Evolutionary conservation across 2,329 filamentous ascomycete species (phyloP), one percentile per base, ranked within the genome.

Genomic region (Sporothrix brunneoviolacea): DNA sequence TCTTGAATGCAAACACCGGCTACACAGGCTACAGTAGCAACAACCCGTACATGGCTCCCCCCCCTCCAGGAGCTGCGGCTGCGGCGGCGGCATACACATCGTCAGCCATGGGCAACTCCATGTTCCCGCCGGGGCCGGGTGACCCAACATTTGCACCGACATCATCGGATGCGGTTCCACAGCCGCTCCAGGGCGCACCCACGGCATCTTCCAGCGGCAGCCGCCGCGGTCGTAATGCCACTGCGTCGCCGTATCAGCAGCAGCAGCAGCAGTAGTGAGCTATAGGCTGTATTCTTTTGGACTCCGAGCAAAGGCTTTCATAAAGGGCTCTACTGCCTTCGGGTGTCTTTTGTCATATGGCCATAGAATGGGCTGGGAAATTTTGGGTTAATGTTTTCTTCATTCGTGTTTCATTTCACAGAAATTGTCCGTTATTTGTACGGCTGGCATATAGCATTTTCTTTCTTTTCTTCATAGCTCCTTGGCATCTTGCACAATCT

Each of bases 21-120:
- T 28, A 28, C 48, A 45, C n/a, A n/a, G n/a, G n/a, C 38, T 37
- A 5, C 35, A 37, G 12, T n/a, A 48, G 32, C 38, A 48, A 42
- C 53, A 48, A 50, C 28, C 53, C 54, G 35, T 55, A 49, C 44
- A 21, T 48, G 44, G 32, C 30, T 15, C 43, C 35, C 4, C 37
- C 45, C 16, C 24, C 32, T 4, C 19, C 39, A 8, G 50, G 30
- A 3, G 45, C 41, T 12, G 42, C 41, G n/a, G 46, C 53, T 7
- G n/a, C n/a, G n/a, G n/a, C n/a, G n/a, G n/a, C n/a, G n/a, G n/a
- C n/a, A n/a, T n/a, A n/a, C n/a, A n/a, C n/a, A n/a, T n/a, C n/a
- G n/a, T n/a, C n/a, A n/a, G 36, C 42, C 12, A 33, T 39, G 36
- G 28, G 46, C 19, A 35, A 48, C 19, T 30, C 35, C 6, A 28